phyloP scores from a whole-genome alignment of 2,329 filamentous ascomycete species.

The Fusarium pilosicola region DNA sequence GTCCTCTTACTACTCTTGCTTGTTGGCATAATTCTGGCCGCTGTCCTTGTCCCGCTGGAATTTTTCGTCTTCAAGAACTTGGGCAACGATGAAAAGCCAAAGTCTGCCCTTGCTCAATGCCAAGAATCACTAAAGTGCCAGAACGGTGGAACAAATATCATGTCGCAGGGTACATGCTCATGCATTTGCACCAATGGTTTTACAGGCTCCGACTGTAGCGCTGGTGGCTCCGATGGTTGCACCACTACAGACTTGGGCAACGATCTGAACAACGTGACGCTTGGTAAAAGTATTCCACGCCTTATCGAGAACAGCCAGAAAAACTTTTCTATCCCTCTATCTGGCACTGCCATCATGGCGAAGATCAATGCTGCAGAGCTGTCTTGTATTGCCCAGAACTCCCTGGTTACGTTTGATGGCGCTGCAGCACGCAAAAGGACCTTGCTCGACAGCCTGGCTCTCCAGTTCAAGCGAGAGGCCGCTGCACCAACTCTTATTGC shows the following conservation, averaged over 20 bases:
- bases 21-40: conserved; percentile 79
- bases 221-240: conserved; percentile 60
- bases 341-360: conserved; percentile 74
- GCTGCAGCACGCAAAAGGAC: conserved; percentile 51
- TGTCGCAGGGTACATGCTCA: conserved; percentile 75
- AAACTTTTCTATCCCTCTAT: conserved; percentile 82
- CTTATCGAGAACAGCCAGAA: conserved; percentile 71
- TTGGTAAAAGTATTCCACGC: conserved; percentile 81
- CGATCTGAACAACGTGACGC: conserved; percentile 73
- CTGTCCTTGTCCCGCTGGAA: conserved; percentile 80
- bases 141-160: conserved; percentile 83
- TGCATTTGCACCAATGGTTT: conserved; percentile 93
- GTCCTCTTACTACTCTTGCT: conserved; percentile 72
- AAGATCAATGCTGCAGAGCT: conserved; percentile 80
- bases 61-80: conserved; percentile 69
- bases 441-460: conserved; percentile 41
- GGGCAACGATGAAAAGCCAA: conserved; percentile 49
- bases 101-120: conserved; percentile 62
- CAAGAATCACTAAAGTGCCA: conserved; percentile 71
- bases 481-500: conserved; percentile 12
- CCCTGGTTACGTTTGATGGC: conserved; percentile 84
- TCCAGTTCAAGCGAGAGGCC: conserved; percentile 28
- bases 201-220: conserved; percentile 67
- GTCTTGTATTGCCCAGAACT: conserved; percentile 86
- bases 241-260: conserved; percentile 59